phyloP scores from a whole-genome alignment of 2,329 filamentous ascomycete genomes.

The Leptodontidium sp. region DNA sequence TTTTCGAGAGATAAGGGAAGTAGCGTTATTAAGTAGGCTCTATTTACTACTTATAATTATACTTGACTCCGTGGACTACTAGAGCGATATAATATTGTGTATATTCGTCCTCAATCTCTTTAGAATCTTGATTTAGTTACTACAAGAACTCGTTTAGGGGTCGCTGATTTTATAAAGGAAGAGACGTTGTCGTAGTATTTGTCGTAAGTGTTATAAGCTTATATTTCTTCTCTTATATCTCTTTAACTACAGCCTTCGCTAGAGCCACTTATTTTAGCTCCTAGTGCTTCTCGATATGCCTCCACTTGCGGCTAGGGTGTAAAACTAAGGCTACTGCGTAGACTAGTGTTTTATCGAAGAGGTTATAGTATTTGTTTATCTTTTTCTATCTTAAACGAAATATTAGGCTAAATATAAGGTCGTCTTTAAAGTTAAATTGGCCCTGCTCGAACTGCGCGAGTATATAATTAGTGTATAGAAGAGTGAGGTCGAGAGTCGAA shows the following conservation, averaged over 20 bases:
- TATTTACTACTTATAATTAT: neutral
- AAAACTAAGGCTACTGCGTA: too few relatives aligned
- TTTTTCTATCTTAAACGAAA: neutral
- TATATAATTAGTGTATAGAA: neutral
- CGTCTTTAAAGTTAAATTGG: neutral
- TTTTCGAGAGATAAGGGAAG: neutral
- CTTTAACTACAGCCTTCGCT: neutral
- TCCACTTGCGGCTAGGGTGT: too few relatives aligned
- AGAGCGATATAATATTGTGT: neutral
- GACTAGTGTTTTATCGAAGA: neutral
- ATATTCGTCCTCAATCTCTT: neutral
- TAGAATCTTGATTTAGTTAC: neutral
- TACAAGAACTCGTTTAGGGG: neutral
- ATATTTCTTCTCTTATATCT: neutral
- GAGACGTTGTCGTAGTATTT: too few relatives aligned
- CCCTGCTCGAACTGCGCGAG: neutral
- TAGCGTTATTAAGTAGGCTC: neutral
- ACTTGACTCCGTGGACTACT: neutral
- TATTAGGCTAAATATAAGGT: neutral
- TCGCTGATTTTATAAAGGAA: neutral
- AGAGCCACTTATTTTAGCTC: neutral
- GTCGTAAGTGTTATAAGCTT: too few relatives aligned
- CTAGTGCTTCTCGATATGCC: neutral
- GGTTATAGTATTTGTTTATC: neutral
- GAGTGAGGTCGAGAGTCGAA: neutral